phyloP scores from a whole-genome alignment of 805 yeast genomes.

The Starmerella gropengiesseri region DNA sequence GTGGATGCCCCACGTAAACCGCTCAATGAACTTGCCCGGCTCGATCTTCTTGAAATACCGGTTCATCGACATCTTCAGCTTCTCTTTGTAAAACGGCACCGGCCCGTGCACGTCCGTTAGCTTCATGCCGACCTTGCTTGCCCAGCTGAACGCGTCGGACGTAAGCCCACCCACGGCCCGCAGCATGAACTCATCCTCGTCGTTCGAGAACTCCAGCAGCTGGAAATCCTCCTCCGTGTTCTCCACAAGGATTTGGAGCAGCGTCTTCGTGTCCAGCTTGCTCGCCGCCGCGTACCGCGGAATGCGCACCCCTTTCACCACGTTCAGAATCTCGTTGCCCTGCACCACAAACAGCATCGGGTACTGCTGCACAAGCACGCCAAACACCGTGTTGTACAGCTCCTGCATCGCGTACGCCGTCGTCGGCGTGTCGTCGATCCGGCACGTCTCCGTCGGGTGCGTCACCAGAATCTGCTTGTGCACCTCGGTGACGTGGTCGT shows the following conservation, averaged over 20 bases:
- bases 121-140: constrained; percentile 41
- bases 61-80: constrained; percentile 54
- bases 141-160: constrained; percentile 67
- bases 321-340: constrained; percentile 11
- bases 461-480: constrained; percentile 29
- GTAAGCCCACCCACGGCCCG: constrained; percentile 50
- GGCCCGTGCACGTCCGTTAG: constrained; percentile 56
- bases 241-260: constrained; percentile 15
- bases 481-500: constrained; percentile 36
- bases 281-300: constrained; percentile 10
- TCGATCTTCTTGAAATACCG: constrained; percentile 49
- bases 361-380: constrained; percentile 37
- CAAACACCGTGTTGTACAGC: constrained; percentile 37
- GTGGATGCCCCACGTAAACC: constrained; percentile 65
- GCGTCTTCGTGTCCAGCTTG: constrained; percentile 2
- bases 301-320: constrained; percentile 1
- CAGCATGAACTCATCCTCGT: constrained; percentile 34
- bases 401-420: constrained; percentile 34
- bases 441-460: constrained; percentile 18
- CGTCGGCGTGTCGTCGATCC: constrained; percentile 5
- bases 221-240: constrained; percentile 56
- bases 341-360: constrained; percentile 40
- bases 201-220: constrained; percentile 39
- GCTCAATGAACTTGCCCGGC: constrained; percentile 44
- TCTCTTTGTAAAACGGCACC: constrained; percentile 54